Conservation (phyloP, 257 asterid species). For the Solanum gandarillasii region DNA sequence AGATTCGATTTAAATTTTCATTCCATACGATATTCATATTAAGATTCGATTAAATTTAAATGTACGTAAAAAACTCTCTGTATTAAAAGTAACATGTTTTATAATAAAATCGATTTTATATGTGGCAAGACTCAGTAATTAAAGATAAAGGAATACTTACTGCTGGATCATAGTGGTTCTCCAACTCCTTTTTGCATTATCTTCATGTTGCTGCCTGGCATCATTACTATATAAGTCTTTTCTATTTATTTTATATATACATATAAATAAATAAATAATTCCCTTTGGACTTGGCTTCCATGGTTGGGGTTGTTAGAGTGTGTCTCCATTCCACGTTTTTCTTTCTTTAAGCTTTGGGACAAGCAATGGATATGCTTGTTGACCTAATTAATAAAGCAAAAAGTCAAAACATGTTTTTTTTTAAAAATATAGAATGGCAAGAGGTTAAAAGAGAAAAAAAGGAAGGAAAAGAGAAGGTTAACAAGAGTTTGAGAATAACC, state of each 20-base stretch:
- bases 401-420: neutral
- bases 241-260: neutral
- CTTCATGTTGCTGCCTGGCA: neutral
- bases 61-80: accelerated
- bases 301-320: neutral
- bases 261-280: neutral
- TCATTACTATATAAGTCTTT: neutral
- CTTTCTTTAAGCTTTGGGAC: neutral
- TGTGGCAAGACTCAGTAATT: accelerated
- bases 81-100: neutral
- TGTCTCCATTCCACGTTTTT: neutral
- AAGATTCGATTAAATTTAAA: neutral
- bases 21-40: no score
- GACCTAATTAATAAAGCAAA: neutral
- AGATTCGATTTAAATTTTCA: no score
- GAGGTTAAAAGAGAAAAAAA: neutral
- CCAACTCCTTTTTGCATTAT: neutral
- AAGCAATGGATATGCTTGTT: neutral
- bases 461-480: neutral
- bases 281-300: neutral
- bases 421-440: neutral
- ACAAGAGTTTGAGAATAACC: neutral
- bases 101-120: neutral
- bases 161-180: accelerated
- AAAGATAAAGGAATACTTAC: neutral